Evolutionary conservation across 2,329 filamentous ascomycete species (phyloP), one percentile per base, ranked within the genome.

Genomic region (Aspergillus neoniger): DNA sequence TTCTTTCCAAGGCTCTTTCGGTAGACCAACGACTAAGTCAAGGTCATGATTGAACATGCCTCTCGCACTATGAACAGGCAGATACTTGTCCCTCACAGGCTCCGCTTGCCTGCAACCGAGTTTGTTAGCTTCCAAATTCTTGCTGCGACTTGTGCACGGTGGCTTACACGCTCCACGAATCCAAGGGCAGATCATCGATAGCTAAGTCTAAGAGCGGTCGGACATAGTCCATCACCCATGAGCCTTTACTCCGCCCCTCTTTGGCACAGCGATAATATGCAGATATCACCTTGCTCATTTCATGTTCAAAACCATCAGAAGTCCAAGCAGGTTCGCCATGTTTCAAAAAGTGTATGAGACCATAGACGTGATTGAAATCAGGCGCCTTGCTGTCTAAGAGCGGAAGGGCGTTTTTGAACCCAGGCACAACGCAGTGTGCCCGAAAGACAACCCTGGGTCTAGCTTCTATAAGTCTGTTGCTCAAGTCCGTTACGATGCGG

Each of bases 81-180:
- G 55, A 50, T 61, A 61, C 39, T 39, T 53, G 6, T 25, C 14
- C n/a, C 48, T 39, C 2, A 51, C 32, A 14, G 23, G 17, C 23
- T 61, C 59, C 2, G 59, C 44, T 51, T 61, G 59, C 10, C 59
- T 61, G 43, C 14, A 12, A 36, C 10, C 12, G 12, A 30, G 6
- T 15, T 0, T 51, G 36, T 36, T 15, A 51, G 48, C 48, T 9
- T 51, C 14, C 2, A 19, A 9, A 9, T 4, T 25, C 25, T 15
- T 30, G 21, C 8, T 25, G 5, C 6, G 23, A 19, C 14, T 12
- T 21, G 12, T 21, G 23, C 12, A 28, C 17, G 15, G 10, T 21
- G 17, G 51, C 55, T n/a, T 58, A 62, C 56, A 62, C 55, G 23
- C 51, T 61, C 59, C 60, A 57, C 32, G 57, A 59, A 14, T 59